Evolutionary conservation across 192 early-diverging fungal genomes (phyloP).

Genomic region (Ambispora gerdemannii): DNA sequence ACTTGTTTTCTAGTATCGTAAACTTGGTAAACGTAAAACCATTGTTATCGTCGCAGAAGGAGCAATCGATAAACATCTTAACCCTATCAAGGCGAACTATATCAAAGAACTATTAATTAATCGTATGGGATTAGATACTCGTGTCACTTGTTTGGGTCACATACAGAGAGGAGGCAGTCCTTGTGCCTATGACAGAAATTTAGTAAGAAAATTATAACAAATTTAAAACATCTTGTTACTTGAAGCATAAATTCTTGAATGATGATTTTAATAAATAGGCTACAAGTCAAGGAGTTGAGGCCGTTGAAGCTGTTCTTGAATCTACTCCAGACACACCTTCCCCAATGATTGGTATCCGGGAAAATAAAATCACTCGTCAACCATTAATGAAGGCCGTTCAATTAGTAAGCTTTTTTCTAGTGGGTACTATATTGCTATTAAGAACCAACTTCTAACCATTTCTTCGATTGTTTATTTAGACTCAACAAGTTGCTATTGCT

Average conservation of each 20-base stretch:
- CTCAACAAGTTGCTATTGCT: constrained; percentile 80
- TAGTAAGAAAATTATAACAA: constrained; percentile 44
- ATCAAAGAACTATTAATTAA: constrained; percentile 79
- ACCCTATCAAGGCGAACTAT: constrained; percentile 83
- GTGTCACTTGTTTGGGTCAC: constrained; percentile 92
- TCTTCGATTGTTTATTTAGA: constrained; percentile 44
- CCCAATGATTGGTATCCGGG: constrained; percentile 88
- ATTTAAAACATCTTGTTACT: background rate
- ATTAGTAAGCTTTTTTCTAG: constrained; percentile 47
- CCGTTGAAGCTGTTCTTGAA: constrained; percentile 87
- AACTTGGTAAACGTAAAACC: constrained; percentile 86
- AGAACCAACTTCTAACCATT: background rate
- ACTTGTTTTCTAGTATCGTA: constrained; percentile 52
- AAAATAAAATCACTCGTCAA: constrained; percentile 81
- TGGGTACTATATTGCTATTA: background rate
- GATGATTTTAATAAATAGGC: constrained; percentile 45
- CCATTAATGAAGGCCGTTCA: constrained; percentile 94
- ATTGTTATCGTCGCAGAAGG: constrained; percentile 95
- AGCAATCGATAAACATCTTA: constrained; percentile 84
- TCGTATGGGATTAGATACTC: constrained; percentile 81
- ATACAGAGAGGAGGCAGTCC: constrained; percentile 93
- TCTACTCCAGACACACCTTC: constrained; percentile 82
- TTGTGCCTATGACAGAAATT: constrained; percentile 84
- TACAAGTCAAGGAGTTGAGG: constrained; percentile 91
- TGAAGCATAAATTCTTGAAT: constrained; percentile 18